Evolutionary conservation across 306 rosid genomes (phyloP).

Genomic region (Dicorynia guianensis): DNA sequence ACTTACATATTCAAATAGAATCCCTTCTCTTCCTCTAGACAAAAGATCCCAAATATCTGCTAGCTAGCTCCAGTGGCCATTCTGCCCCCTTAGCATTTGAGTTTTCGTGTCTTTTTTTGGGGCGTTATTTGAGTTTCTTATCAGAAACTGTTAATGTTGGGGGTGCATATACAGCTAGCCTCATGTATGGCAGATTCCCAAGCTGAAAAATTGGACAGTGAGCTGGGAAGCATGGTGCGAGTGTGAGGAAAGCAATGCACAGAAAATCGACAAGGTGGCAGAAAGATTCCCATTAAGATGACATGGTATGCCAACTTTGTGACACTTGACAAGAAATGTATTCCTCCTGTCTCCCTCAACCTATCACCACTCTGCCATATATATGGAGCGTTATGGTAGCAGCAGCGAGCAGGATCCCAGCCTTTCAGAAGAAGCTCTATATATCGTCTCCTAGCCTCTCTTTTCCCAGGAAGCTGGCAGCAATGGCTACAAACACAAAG

Average conservation of each 20-base stretch:
- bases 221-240: conserved; percentile 41
- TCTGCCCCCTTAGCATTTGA: background rate
- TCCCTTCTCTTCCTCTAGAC: background rate
- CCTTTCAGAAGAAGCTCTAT: background rate
- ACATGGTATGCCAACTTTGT: conserved; percentile 39
- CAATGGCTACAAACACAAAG: conserved; percentile 32
- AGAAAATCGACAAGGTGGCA: conserved; percentile 31
- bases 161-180: conserved; percentile 19
- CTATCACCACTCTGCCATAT: conserved; percentile 11
- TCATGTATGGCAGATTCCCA: conserved; percentile 30
- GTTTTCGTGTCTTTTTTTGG: no score
- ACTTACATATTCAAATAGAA: background rate
- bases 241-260: conserved; percentile 35
- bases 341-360: conserved; percentile 43
- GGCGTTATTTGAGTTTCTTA: conserved; percentile 1
- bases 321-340: conserved; percentile 36
- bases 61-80: background rate
- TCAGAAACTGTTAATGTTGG: conserved; percentile 5
- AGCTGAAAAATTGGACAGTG: conserved; percentile 7
- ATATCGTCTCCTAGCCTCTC: conserved; percentile 16
- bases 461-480: conserved; percentile 5
- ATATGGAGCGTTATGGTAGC: conserved; percentile 28
- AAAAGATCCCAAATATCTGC: background rate
- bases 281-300: conserved; percentile 28
- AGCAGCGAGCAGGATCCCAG: background rate